These are phyloP conservation scores for Fusarium sp. DNA, from an alignment of 2,329 filamentous ascomycete genomes.

Conservation along the genomic window DNA sequence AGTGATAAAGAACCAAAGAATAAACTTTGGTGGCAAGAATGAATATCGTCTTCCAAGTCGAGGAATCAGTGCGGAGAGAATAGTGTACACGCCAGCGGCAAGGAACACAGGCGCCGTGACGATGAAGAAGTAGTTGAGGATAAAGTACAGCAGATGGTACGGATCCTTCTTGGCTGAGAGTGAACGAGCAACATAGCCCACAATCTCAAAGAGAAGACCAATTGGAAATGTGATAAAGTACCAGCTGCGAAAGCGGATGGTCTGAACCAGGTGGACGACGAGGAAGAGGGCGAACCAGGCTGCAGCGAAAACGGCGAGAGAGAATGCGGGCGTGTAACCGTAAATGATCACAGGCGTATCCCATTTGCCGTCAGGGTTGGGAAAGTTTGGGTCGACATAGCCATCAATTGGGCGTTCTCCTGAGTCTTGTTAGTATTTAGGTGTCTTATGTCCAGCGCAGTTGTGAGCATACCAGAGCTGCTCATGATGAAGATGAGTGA, in stretches of 20 bases:
- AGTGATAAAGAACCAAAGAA: constrained; percentile 64
- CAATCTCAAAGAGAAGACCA: constrained; percentile 57
- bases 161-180: constrained; percentile 61
- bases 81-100: constrained; percentile 64
- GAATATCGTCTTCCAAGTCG: constrained; percentile 54
- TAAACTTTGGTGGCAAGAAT: constrained; percentile 55
- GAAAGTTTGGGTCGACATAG: constrained; percentile 62
- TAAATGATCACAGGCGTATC: constrained; percentile 61
- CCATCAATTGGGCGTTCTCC: constrained; percentile 38
- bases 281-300: constrained; percentile 55
- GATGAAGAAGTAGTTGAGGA: constrained; percentile 69
- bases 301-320: constrained; percentile 54
- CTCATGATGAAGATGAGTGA: constrained; percentile 26
- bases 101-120: constrained; percentile 68
- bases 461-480: constrained; percentile 7
- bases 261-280: constrained; percentile 49
- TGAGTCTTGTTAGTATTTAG: neutral
- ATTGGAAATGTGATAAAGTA: constrained; percentile 58
- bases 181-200: constrained; percentile 59
- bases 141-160: constrained; percentile 64
- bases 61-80: constrained; percentile 60
- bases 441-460: too few relatives aligned
- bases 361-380: constrained; percentile 55
- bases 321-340: constrained; percentile 59
- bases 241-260: constrained; percentile 52